phyloP scores from a whole-genome alignment of 495 filamentous ascomycete species.

The Talaromyces nanjingensis region DNA sequence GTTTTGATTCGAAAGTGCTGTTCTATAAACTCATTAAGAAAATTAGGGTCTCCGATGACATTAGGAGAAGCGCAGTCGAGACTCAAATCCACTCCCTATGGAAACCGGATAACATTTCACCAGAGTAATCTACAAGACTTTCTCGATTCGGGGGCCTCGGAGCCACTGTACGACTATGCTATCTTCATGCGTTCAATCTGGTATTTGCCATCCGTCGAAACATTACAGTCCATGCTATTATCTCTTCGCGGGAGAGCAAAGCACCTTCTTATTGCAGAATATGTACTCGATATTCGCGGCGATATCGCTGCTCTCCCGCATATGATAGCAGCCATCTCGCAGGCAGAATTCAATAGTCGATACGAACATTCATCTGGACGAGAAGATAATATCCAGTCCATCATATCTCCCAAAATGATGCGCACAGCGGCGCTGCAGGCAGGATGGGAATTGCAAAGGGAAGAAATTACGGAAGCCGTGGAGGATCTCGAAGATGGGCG shows the following conservation, averaged over 20 bases:
- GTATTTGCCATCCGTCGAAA: background rate
- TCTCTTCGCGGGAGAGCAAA: background rate
- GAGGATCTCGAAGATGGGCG: background rate
- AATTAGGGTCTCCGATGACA: slow-evolving; percentile 23
- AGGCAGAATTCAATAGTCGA: background rate
- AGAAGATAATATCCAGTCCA: background rate
- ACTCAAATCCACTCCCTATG: slow-evolving; percentile 27
- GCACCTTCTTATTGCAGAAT: background rate
- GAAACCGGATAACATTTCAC: slow-evolving; percentile 20
- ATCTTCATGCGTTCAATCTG: background rate
- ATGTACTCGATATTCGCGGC: background rate
- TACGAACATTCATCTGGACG: background rate
- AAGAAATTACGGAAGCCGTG: background rate
- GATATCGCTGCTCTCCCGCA: background rate
- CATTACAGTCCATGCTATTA: background rate
- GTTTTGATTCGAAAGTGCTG: slow-evolving; percentile 12
- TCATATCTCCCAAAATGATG: background rate
- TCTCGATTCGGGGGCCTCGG: background rate
- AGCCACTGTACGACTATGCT: background rate
- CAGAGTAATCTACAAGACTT: background rate
- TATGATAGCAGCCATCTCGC: background rate
- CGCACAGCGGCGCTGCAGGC: background rate
- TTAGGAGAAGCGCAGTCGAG: slow-evolving; percentile 28
- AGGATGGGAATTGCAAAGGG: background rate
- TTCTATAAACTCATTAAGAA: slow-evolving; percentile 19